Evolutionary conservation across 2,329 filamentous ascomycete species (phyloP), one percentile per base, ranked within the genome.

Genomic region (Neobulgaria alba): DNA sequence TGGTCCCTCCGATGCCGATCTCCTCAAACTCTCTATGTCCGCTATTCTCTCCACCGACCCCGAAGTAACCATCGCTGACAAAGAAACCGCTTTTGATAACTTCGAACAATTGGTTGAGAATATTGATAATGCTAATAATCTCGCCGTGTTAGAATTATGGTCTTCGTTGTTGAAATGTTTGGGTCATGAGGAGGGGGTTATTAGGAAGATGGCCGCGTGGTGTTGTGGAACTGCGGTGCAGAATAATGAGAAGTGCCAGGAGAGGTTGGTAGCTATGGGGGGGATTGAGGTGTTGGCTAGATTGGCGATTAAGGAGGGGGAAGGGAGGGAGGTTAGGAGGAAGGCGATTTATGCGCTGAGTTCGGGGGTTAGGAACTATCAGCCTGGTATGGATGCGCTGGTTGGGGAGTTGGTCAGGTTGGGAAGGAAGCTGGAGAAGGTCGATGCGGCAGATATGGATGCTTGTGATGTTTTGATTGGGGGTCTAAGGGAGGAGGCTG

Each of bases 71-170:
- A 70, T 90, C 36, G 82, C 87, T 32, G 77, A 86, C 64, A 87
- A 85, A 62, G 65, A 93, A 39, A 75, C 80, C 43, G 89, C 89
- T 29, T 93, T 94, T 64, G 89, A 95, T 73, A 95, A 95, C 67
- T 83, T 95, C 48, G 89, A 95, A 67, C 86, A 94, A 63, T 71
- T 95, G 44, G 82, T 95, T 56, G 88, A 95, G 68, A 79, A 77
- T 48, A 78, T 96, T 54, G 92, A 98, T 71, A 98, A 98, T 62
- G 90, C 92, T 43, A 98, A 96, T 69, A 93, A 95, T 65, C 75
- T 98, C 53, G 79, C 79, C 50, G 75, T 75, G 19, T 67, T 95
- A 15, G 73, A 74, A 5, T 71, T 96, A 21, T 98, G 92, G 92
- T 73, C 75, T 9, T 86, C 86, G 8, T 69, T 98, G 29, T 68